Conservation (phyloP, 352 stramenopile species). For the Pythium phragmitis region DNA sequence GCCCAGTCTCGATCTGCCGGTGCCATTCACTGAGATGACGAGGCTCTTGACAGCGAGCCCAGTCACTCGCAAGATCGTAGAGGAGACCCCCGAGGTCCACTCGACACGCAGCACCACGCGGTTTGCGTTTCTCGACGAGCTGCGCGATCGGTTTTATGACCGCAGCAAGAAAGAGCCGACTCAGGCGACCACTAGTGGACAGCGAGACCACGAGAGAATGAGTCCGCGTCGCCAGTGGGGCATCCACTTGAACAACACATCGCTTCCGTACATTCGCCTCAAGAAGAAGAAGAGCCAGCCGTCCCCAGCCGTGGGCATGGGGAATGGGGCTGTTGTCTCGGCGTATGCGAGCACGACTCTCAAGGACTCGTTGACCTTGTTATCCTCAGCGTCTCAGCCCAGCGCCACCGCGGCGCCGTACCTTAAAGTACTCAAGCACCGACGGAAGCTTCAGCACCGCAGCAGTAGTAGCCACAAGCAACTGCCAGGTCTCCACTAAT, state of each 20-base stretch:
- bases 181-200: not conserved
- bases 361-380: not conserved
- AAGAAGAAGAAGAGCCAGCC: slow-evolving; percentile 64
- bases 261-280: slow-evolving; percentile 66
- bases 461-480: slow-evolving; percentile 20
- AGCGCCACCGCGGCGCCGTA: slow-evolving; percentile 44
- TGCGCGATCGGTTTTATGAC: slow-evolving; percentile 33
- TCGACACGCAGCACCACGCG: slow-evolving; percentile 15
- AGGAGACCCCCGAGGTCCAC: slow-evolving; percentile 10
- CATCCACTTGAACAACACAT: slow-evolving; percentile 51
- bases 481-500: slow-evolving; percentile 8
- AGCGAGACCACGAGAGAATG: not conserved
- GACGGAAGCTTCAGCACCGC: slow-evolving; percentile 31
- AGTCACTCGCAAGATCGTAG: not conserved
- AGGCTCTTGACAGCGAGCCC: slow-evolving; percentile 11
- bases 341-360: slow-evolving; percentile 2
- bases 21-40: slow-evolving; percentile 16
- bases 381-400: too few species aligned
- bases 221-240: slow-evolving; percentile 48
- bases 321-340: slow-evolving; percentile 6
- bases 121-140: slow-evolving; percentile 34
- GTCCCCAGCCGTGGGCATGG: slow-evolving; percentile 17
- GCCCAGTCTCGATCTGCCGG: slow-evolving; percentile 9
- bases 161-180: not conserved
- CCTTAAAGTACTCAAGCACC: slow-evolving; percentile 75